Percentiles rank a stretch among this genome's conserved stretches.
phyloP scores from a whole-genome alignment of 768 basidiomycete species.

The Kwoniella mangroviensis region DNA sequence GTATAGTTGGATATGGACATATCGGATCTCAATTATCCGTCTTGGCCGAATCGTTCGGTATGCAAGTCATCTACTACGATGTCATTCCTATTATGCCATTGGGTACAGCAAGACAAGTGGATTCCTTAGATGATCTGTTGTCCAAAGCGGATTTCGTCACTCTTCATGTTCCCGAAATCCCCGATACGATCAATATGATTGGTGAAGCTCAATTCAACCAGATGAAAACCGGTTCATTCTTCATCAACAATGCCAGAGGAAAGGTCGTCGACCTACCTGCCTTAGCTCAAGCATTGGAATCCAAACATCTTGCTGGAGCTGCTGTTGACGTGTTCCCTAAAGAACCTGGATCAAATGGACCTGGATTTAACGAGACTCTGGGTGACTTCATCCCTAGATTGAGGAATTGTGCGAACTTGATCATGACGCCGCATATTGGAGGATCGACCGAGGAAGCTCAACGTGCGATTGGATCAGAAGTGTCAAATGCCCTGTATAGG shows the following conservation, averaged over 20 bases:
- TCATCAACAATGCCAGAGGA: slow-evolving; percentile 98
- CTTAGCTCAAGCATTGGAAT: slow-evolving; percentile 75
- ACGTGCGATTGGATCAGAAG: slow-evolving; percentile 94
- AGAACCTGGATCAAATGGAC: slow-evolving; percentile 90
- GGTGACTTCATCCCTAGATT: slow-evolving; percentile 82
- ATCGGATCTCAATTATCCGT: slow-evolving; percentile 97
- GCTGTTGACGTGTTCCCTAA: slow-evolving; percentile 93
- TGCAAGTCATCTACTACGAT: slow-evolving; percentile 94
- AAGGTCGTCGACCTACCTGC: slow-evolving; percentile 94
- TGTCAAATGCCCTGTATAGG: slow-evolving; percentile 77
- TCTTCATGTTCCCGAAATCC: slow-evolving; percentile 92
- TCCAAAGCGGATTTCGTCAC: slow-evolving; percentile 87
- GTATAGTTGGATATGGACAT: slow-evolving; percentile 97
- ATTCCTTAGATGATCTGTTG: slow-evolving; percentile 75
- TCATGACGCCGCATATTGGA: slow-evolving; percentile 97
- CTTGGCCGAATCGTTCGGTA: slow-evolving; percentile 92
- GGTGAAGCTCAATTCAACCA: slow-evolving; percentile 71
- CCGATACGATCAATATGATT: slow-evolving; percentile 96
- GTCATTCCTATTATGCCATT: slow-evolving; percentile 97
- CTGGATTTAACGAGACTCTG: slow-evolving; percentile 80
- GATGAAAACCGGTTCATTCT: slow-evolving; percentile 94
- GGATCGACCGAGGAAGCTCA: slow-evolving; percentile 99
- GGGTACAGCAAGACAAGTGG: slow-evolving; percentile 88
- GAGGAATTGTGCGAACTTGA: slow-evolving; percentile 79
- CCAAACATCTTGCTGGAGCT: slow-evolving; percentile 86